Evolutionary conservation across 1,139 yeast genomes (phyloP), one percentile per base, ranked within the genome.

Genomic region (Pneumocystis carinii): DNA sequence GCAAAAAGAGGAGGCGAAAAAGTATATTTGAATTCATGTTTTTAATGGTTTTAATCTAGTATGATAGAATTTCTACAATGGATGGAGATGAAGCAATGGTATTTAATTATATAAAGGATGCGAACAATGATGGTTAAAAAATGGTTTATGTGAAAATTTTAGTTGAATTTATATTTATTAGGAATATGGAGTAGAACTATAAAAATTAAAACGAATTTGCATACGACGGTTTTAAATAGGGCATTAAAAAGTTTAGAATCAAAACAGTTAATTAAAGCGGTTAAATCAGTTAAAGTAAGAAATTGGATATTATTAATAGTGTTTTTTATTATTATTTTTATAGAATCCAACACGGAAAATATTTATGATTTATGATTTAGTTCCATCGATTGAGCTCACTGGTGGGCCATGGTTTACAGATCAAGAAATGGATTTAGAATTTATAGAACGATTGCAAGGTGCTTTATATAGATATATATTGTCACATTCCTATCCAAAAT

Each of bases 341-440:
- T 19, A 69, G 72, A 87, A 83, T 72, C 97, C 97, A n/a, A 92
- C 97, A 2, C 80, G 98, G 69, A 94, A 92, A 73, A 92, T 92
- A 58, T 94, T 90, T 75, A 92, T 92, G 97, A 79, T 94, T 66
- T 90, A 90, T 72, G 86, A 89, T 71, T 76, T 94, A 69, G 96
- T 89, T 72, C 99, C 99, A 8, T 86, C 95, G 3, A 84, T 88
- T 48, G 97, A 90, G 69, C 94, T 92, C 59, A 92, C 98, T 0
- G 99, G 99, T 66, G 99, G 98, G 1, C 98, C 98, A 2, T 92
- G 98, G 98, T 94, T 90, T 73, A 90, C 97, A 0, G 98, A 94
- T 72, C 84, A 90, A 41, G 98, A 92, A 73, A 79, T 92, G 66
- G 99, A 92, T 71, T 85, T 90, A 2, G 98, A 90, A 72, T 92